Conservation (phyloP, 768 basidiomycete genomes). For the Tricholoma sp. region DNA sequence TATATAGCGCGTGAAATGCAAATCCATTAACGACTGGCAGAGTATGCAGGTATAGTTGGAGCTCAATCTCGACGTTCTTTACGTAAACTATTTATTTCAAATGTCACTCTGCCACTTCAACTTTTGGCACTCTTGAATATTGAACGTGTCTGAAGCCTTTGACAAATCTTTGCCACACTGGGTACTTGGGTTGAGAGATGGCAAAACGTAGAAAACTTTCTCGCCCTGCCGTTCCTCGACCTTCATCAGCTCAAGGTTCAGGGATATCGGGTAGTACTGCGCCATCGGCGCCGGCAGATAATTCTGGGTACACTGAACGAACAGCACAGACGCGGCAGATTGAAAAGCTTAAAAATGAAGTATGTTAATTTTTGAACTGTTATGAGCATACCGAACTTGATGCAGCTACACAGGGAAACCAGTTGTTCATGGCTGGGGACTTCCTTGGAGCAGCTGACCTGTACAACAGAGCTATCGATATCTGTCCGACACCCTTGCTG, state of each 20-base stretch:
- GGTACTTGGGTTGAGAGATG: not conserved
- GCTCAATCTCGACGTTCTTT: too few species aligned
- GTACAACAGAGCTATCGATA: conserved; percentile 24
- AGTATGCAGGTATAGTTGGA: too few species aligned
- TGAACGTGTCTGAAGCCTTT: too few species aligned
- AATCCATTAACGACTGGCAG: too few species aligned
- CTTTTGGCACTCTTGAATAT: too few species aligned
- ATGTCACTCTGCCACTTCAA: too few species aligned
- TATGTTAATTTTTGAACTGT: not conserved
- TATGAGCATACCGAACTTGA: not conserved
- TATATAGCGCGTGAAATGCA: too few species aligned
- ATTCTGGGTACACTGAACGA: not conserved
- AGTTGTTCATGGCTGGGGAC: conserved; percentile 23
- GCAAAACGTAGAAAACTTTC: not conserved
- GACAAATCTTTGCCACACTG: too few species aligned
- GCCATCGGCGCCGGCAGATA: not conserved
- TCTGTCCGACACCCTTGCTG: conserved; percentile 28
- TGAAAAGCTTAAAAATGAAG: not conserved
- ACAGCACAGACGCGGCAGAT: not conserved
- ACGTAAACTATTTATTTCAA: too few species aligned
- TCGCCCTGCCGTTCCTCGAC: not conserved
- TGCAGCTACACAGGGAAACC: conserved; percentile 25
- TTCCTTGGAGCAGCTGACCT: conserved; percentile 22
- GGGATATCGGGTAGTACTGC: not conserved
- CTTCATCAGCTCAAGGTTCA: not conserved